Evolutionary conservation across 2,329 filamentous ascomycete genomes (phyloP).

Genomic region (Aspergillus latus): DNA sequence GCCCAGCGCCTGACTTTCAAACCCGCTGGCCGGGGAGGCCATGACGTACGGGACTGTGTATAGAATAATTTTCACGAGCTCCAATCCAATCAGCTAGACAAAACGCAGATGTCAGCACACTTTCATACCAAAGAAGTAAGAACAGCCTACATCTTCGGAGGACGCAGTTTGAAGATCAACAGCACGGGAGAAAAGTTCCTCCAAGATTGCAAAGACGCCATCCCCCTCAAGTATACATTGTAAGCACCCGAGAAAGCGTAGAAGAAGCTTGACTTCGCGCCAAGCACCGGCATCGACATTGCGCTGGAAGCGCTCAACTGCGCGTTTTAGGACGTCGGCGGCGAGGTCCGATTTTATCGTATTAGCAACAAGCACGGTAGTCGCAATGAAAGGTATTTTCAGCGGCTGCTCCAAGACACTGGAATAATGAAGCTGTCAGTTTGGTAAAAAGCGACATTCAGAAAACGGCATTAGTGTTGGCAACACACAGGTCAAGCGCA

Average conservation of each 20-base stretch:
- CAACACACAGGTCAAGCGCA: slow-evolving; percentile 66
- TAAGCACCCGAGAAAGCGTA: slow-evolving; percentile 86
- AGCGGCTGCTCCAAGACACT: slow-evolving; percentile 84
- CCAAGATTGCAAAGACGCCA: slow-evolving; percentile 78
- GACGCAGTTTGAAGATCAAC: slow-evolving; percentile 90
- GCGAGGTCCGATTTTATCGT: slow-evolving; percentile 72
- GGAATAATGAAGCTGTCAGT: slow-evolving; percentile 19
- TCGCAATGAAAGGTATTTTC: slow-evolving; percentile 94
- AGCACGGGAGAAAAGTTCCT: slow-evolving; percentile 88
- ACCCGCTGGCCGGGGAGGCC: slow-evolving; percentile 67
- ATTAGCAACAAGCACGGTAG: slow-evolving; percentile 77
- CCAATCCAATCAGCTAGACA: slow-evolving; percentile 62
- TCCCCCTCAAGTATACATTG: slow-evolving; percentile 78
- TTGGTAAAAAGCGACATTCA: background rate
- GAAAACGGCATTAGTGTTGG: background rate
- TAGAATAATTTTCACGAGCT: slow-evolving; percentile 94
- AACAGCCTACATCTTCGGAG: slow-evolving; percentile 76
- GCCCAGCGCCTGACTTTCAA: slow-evolving; percentile 70
- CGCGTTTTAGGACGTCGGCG: slow-evolving; percentile 65
- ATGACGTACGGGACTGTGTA: slow-evolving; percentile 90
- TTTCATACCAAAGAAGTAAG: background rate
- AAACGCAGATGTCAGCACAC: slow-evolving; percentile 21
- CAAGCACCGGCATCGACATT: slow-evolving; percentile 73
- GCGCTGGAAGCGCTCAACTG: slow-evolving; percentile 62
- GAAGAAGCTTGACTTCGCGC: slow-evolving; percentile 84